Conservation (phyloP, 2,329 filamentous ascomycete species). For the Cordyceps tenuipes region DNA sequence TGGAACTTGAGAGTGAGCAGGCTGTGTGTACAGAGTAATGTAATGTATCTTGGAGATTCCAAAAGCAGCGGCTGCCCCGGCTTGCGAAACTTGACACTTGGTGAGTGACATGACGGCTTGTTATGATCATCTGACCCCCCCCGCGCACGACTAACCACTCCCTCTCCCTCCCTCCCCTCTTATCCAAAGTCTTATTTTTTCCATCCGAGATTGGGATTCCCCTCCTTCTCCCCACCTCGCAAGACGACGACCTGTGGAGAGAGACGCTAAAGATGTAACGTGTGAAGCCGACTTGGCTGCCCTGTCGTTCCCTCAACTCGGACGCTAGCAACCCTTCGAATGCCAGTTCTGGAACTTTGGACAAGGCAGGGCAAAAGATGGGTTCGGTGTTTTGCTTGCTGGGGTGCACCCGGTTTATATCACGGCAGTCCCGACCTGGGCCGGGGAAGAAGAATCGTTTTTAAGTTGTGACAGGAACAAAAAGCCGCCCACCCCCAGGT, state of each 20-base stretch:
- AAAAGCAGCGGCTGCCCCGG: not conserved
- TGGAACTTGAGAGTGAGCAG: too few species aligned
- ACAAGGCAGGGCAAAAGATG: not conserved
- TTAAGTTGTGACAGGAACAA: not conserved
- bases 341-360: not conserved
- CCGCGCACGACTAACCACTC: not conserved
- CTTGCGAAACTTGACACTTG: not conserved
- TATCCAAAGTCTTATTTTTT: not conserved
- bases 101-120: too few species aligned
- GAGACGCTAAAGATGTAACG: constrained; percentile 10
- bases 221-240: not conserved
- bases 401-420: not conserved
- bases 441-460: too few species aligned
- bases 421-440: not conserved
- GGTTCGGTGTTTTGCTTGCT: not conserved
- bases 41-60: not conserved
- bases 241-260: not conserved
- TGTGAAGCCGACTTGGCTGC: constrained; percentile 5
- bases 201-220: not conserved
- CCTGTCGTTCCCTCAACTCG: not conserved
- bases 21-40: too few species aligned
- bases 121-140: not conserved
- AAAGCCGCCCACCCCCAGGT: not conserved
- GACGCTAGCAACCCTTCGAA: not conserved
- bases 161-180: not conserved